Conservation (phyloP, 441 rosid species). For the Populus hybrid region DNA sequence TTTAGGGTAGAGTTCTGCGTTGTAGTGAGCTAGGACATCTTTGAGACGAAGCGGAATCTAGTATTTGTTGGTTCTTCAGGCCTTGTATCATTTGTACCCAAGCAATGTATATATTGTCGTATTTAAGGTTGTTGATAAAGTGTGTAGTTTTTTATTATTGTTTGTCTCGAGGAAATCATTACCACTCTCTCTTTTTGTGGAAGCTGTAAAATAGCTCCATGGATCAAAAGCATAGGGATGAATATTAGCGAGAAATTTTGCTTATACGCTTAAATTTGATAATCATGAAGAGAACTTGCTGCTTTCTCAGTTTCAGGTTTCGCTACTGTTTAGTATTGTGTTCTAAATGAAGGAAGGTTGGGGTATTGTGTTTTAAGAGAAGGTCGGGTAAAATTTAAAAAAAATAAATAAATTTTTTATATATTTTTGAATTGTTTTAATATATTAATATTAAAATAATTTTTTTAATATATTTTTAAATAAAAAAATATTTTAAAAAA, state of each 20-base stretch:
- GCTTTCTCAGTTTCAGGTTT: not conserved
- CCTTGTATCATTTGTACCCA: not conserved
- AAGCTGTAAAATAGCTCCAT: not conserved
- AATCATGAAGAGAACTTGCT: not conserved
- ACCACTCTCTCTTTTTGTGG: not conserved
- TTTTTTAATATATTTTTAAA: no score
- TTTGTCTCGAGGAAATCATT: not conserved
- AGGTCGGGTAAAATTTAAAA: no score
- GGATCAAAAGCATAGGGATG: not conserved
- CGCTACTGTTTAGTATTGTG: not conserved
- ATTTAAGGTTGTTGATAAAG: not conserved
- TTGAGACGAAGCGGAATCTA: not conserved
- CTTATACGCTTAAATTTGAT: not conserved
- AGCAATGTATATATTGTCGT: not conserved
- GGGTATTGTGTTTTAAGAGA: no score
- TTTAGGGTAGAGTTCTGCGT: slow-evolving; percentile 1
- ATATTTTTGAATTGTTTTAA: no score
- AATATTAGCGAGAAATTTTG: not conserved
- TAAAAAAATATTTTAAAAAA: no score
- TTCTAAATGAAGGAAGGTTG: no score
- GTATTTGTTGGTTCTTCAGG: not conserved
- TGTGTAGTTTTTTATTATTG: not conserved
- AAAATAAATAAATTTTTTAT: no score
- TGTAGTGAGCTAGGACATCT: slow-evolving; percentile 11
- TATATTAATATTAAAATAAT: no score